phyloP scores from a whole-genome alignment of 495 filamentous ascomycete species.

The Penicillium coffeae region DNA sequence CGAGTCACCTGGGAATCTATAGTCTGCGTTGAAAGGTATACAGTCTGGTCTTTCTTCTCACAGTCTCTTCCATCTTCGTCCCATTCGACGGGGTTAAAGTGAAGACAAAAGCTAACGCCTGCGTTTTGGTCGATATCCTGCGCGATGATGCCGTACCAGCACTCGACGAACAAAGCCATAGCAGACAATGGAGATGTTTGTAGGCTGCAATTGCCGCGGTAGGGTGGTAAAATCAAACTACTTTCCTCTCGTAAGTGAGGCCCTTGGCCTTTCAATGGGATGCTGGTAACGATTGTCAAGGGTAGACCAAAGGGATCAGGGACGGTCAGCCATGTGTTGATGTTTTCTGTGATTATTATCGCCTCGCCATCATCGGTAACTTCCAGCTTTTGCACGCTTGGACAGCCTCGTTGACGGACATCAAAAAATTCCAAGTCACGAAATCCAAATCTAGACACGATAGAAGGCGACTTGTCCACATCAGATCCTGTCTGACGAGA shows the following conservation, averaged over 20 bases:
- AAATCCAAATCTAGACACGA: constrained; percentile 55
- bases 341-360: constrained; percentile 48
- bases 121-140: constrained; percentile 51
- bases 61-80: constrained; percentile 1
- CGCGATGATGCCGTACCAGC: constrained; percentile 45
- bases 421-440: constrained; percentile 53
- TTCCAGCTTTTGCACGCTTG: constrained; percentile 49
- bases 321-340: constrained; percentile 43
- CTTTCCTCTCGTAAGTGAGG: constrained; percentile 49
- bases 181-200: constrained; percentile 22
- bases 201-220: constrained; percentile 32
- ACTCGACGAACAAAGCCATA: constrained; percentile 16
- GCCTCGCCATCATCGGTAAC: constrained; percentile 45
- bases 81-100: constrained; percentile 32
- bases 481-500: constrained; percentile 32
- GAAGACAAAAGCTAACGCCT: constrained; percentile 52
- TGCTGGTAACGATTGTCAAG: constrained; percentile 47
- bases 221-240: constrained; percentile 41
- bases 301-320: constrained; percentile 10
- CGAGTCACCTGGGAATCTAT: constrained; percentile 33
- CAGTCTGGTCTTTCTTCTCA: constrained; percentile 18
- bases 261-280: constrained; percentile 52
- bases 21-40: constrained; percentile 32
- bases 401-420: constrained; percentile 54
- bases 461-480: constrained; percentile 40